Evolutionary conservation across 73 alveolate species (phyloP).

Genomic region (Symbiodinium pilosum): DNA sequence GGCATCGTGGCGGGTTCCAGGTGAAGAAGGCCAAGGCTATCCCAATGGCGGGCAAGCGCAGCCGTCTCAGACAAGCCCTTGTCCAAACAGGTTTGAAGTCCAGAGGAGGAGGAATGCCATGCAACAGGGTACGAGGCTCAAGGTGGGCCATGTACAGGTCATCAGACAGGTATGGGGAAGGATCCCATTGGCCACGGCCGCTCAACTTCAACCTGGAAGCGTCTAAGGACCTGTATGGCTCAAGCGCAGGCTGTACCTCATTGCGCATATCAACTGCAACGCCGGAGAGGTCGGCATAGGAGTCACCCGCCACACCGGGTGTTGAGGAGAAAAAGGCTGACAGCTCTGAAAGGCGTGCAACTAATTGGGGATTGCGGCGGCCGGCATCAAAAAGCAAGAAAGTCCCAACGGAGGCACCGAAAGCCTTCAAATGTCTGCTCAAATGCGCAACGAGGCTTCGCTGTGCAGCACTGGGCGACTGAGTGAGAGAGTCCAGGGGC

Average conservation of each 20-base stretch:
- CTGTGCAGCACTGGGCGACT: background rate
- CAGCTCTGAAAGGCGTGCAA: background rate
- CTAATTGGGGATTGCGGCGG: background rate
- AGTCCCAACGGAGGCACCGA: background rate
- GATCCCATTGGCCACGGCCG: background rate
- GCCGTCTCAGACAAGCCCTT: background rate
- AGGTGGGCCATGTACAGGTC: background rate
- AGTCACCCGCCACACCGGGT: background rate
- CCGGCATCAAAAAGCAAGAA: background rate
- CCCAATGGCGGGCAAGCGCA: background rate
- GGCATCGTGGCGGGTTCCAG: background rate
- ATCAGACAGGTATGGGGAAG: background rate
- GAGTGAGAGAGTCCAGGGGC: background rate
- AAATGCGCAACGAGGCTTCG: background rate
- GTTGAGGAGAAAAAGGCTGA: background rate
- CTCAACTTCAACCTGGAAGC: background rate
- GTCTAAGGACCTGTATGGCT: background rate
- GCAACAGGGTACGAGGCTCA: background rate
- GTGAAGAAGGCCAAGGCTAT: background rate
- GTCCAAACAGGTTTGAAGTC: background rate
- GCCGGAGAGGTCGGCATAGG: background rate
- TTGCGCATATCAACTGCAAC: background rate
- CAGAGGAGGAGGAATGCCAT: background rate
- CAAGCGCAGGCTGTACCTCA: background rate
- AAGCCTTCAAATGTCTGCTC: background rate